These are phyloP conservation scores for Fraxinus angustifolia DNA, from an alignment of 305 asterid species.

Conservation along the genomic window DNA sequence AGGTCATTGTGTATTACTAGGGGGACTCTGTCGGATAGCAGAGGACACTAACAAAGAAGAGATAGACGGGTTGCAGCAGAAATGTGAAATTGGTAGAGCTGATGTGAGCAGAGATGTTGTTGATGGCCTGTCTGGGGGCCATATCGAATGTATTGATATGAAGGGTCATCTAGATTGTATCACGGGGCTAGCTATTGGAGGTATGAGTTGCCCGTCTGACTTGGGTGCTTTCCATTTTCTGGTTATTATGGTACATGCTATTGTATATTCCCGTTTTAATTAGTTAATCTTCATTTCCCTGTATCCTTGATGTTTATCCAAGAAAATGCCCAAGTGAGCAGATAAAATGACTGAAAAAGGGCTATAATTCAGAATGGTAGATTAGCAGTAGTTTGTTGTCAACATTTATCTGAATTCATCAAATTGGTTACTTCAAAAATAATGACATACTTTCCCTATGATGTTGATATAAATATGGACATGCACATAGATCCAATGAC, in stretches of 20 bases:
- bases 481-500: neutral
- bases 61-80: conserved; percentile 22
- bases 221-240: neutral
- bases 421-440: neutral
- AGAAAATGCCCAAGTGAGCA: neutral
- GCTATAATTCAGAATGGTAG: neutral
- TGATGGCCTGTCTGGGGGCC: conserved; percentile 45
- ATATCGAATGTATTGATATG: conserved; percentile 56
- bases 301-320: neutral
- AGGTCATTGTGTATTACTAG: conserved; percentile 39
- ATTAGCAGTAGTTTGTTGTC: neutral
- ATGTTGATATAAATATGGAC: neutral
- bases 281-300: neutral
- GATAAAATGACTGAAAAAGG: neutral
- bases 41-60: conserved; percentile 30
- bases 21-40: conserved; percentile 38
- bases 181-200: conserved; percentile 78
- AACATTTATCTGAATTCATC: neutral
- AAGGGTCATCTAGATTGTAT: conserved; percentile 74
- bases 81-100: conserved; percentile 24
- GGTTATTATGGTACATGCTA: neutral
- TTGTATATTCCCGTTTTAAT: neutral
- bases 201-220: conserved; percentile 29
- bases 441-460: neutral
- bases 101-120: conserved; percentile 38